Evolutionary conservation across 164 flowering plant species (phyloP), one percentile per base, ranked within the genome.

Genomic region (Sextonia rubra): DNA sequence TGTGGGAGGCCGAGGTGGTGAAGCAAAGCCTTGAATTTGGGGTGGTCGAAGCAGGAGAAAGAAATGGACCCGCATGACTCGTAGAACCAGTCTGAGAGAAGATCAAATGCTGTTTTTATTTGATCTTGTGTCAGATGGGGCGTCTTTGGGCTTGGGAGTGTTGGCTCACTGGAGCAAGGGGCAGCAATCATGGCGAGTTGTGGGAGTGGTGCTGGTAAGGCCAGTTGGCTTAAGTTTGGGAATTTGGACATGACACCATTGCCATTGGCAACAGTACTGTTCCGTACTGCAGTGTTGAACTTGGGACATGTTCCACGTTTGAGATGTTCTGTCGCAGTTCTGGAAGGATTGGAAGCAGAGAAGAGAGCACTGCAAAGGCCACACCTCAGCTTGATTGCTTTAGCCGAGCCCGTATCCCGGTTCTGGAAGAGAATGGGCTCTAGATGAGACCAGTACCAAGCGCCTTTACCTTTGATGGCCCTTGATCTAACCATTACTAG

Each of bases 381-480:
- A 71, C 93, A 89, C 71, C 77, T 68, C 30, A 87, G 88, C 73
- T 84, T 86, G 18, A 86, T 85, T 0, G 88, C 85, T 75, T 85
- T 86, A 29, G 92, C 81, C 3, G 82, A 68, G 61, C 78, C 77
- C 1, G 89, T 83, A 25, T 83, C 88, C 14, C 83, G 79, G 78
- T 83, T 81, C 25, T 72, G 77, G 48, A 87, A 63, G 24, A 87
- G 84, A 74, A 64, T 74, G 9, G 56, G 82, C 65, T 71, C 70
- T 77, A 78, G 83, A 83, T 78, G 60, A 47, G 77, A 70, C 44
- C 65, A 68, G 32, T 89, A 89, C 93, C 93, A 89, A 9, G 90
- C 91, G 4, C 91, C 93, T 77, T 89, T 89, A 22, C 93, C 90
- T 72, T 84, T 86, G 2, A 82, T 77, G n/a, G 93, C 91, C 69